Evolutionary conservation across 202 grass and related monocot genomes (phyloP), one percentile per base, ranked within the genome.

Genomic region (Carex arenaria): DNA sequence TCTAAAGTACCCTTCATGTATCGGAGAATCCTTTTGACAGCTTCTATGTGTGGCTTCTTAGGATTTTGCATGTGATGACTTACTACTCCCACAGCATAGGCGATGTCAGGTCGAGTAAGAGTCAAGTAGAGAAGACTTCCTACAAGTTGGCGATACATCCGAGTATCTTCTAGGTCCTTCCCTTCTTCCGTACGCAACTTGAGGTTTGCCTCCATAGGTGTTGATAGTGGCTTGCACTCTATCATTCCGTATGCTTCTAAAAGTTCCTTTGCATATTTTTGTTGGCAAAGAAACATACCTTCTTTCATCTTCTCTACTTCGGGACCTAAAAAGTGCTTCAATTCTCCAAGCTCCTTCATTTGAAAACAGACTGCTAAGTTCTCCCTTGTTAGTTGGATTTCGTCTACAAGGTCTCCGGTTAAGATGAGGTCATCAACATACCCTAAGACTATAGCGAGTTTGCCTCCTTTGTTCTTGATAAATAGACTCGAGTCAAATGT

Each of bases 101-200:
- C 11, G 34, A 36, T 36, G 14, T 85, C 70, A 3, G 83, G 7
- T 23, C 52, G 32, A 10, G 83, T 76, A 0, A 85, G 38, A 14
- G 20, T 77, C 38, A 42, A 42, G 38, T 42, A 42, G 6, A 42
- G 38, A 42, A 42, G 38, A 7, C 52, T 74, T 23, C 49, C 53
- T 12, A 75, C 64, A 12, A 84, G 36, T 40, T 64, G 51, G 42
- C 23, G 67, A 17, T 84, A 84, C 82, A 84, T 84, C 17, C 30
- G 28, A 26, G 82, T 42, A 14, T 84, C 67, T 36, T 75, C 45
- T 72, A 84, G 59, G 22, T 84, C 67, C 3, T 84, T 84, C 7
- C 40, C 67, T 59, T 76, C 82, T 32, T n/a, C 1, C 42, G 7
- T 7, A 43, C 1, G 1, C 42, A 43, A 43, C 42, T 43, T 43